phyloP scores from a whole-genome alignment of 331 rosid genomes.

The Saraca asoca region DNA sequence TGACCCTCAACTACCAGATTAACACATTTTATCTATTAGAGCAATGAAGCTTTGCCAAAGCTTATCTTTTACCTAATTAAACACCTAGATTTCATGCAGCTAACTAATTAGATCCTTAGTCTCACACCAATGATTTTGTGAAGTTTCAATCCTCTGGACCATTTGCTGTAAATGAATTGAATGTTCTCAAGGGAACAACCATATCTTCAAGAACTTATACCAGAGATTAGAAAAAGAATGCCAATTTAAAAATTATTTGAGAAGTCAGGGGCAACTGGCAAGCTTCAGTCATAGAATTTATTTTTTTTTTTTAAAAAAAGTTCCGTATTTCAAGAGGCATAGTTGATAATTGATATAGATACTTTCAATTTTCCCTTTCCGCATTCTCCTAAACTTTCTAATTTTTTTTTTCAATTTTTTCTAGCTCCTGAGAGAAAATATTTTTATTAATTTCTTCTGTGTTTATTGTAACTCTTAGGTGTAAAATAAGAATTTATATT shows the following conservation, averaged over 20 bases:
- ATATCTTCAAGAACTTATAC: background rate
- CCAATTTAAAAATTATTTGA: too few relatives aligned
- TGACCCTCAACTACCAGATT: slow-evolving; percentile 64
- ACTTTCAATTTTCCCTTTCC: slow-evolving; percentile 35
- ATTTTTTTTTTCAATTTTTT: slow-evolving; percentile 22
- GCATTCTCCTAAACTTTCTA: slow-evolving; percentile 7
- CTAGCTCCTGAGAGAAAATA: background rate
- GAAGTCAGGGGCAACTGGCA: too few relatives aligned
- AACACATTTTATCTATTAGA: slow-evolving; percentile 36
- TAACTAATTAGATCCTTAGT: slow-evolving; percentile 34
- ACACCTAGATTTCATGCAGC: slow-evolving; percentile 38
- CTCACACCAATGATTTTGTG: slow-evolving; percentile 49
- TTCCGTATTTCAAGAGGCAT: slow-evolving; percentile 14
- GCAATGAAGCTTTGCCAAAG: slow-evolving; percentile 37
- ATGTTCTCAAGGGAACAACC: slow-evolving; percentile 16
- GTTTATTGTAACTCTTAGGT: background rate
- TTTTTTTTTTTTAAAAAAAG: too few relatives aligned
- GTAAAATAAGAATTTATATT: too few relatives aligned
- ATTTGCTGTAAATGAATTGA: slow-evolving; percentile 48
- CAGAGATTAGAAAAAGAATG: too few relatives aligned
- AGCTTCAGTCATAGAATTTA: too few relatives aligned
- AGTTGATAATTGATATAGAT: slow-evolving; percentile 34
- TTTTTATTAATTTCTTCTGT: background rate
- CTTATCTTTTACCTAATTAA: slow-evolving; percentile 46
- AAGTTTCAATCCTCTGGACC: slow-evolving; percentile 56